Percentiles rank a stretch among this genome's conserved stretches.
Conservation (phyloP, 2,329 filamentous ascomycete species). For the Penicillium corylophilum region DNA sequence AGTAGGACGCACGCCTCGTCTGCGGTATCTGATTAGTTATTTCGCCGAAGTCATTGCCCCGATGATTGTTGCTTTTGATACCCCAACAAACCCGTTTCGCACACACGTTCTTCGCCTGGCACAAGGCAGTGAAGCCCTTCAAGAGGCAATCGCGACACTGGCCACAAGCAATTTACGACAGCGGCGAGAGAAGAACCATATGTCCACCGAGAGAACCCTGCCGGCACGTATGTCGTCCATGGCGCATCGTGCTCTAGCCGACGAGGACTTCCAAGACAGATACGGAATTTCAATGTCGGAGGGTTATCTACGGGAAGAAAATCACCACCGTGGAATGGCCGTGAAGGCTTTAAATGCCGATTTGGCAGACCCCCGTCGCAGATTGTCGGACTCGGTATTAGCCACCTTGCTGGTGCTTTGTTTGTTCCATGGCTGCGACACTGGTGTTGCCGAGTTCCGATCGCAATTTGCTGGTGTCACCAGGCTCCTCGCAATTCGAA, state of each 20-base stretch:
- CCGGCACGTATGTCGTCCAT: constrained; percentile 51
- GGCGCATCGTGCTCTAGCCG: constrained; percentile 45
- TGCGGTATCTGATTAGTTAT: constrained; percentile 88
- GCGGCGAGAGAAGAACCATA: constrained; percentile 59
- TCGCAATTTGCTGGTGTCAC: constrained; percentile 91
- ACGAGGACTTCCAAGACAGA: constrained; percentile 35
- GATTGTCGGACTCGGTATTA: constrained; percentile 80
- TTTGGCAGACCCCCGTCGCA: constrained; percentile 71
- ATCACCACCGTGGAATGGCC: constrained; percentile 79
- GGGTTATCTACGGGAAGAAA: constrained; percentile 71
- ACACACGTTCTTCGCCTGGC: constrained; percentile 79
- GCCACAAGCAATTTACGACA: constrained; percentile 88
- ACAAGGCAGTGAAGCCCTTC: constrained; percentile 74
- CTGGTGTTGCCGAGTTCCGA: constrained; percentile 87
- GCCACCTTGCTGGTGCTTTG: constrained; percentile 85
- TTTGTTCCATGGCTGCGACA: constrained; percentile 91
- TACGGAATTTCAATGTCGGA: constrained; percentile 49
- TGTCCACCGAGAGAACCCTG: constrained; percentile 53
- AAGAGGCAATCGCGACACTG: constrained; percentile 87
- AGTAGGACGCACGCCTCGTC: constrained; percentile 67
- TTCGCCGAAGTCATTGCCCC: constrained; percentile 91
- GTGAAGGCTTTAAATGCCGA: constrained; percentile 82
- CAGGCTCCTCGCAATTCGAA: constrained; percentile 78
- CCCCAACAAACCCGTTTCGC: constrained; percentile 79
- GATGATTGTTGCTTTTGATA: constrained; percentile 87